Evolutionary conservation across 2,329 filamentous ascomycete genomes (phyloP).

Genomic region (Talaromyces marneffei): DNA sequence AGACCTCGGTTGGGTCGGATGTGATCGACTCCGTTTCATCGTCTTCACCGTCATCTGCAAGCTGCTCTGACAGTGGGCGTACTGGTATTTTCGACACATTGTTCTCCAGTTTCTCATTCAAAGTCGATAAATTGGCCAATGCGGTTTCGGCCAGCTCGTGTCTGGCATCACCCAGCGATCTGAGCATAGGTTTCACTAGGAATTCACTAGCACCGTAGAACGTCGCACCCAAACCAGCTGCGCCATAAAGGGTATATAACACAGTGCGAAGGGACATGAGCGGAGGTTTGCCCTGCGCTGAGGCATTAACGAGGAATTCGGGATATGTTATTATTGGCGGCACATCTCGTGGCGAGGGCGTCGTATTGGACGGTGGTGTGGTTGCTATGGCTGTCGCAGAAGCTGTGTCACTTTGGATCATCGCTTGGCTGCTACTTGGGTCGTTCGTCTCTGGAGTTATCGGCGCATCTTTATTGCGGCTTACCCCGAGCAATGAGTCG

Average conservation of each 20-base stretch:
- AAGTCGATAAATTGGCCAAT: conserved; percentile 45
- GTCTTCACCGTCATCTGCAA: conserved; percentile 20
- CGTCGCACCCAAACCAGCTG: conserved; percentile 50
- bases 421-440: background rate
- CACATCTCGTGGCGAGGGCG: conserved; percentile 35
- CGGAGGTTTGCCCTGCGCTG: conserved; percentile 47
- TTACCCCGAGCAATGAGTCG: conserved; percentile 54
- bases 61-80: conserved; percentile 14
- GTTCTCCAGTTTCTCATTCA: conserved; percentile 52
- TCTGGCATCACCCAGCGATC: conserved; percentile 48
- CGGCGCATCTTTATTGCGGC: conserved; percentile 26
- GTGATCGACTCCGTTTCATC: conserved; percentile 42
- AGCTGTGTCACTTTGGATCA: conserved; percentile 14
- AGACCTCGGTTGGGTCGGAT: conserved; percentile 59
- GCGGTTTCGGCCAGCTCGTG: conserved; percentile 53
- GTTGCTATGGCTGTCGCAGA: conserved; percentile 47
- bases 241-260: conserved; percentile 52
- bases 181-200: conserved; percentile 54
- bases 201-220: conserved; percentile 56
- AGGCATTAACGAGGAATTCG: conserved; percentile 51
- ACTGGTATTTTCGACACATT: conserved; percentile 49
- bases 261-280: conserved; percentile 55
- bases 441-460: conserved; percentile 15
- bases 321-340: conserved; percentile 63
- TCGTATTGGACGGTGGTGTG: conserved; percentile 15